Evolutionary conservation across 2,329 filamentous ascomycete genomes (phyloP).

Genomic region (Beauveria medogensis): DNA sequence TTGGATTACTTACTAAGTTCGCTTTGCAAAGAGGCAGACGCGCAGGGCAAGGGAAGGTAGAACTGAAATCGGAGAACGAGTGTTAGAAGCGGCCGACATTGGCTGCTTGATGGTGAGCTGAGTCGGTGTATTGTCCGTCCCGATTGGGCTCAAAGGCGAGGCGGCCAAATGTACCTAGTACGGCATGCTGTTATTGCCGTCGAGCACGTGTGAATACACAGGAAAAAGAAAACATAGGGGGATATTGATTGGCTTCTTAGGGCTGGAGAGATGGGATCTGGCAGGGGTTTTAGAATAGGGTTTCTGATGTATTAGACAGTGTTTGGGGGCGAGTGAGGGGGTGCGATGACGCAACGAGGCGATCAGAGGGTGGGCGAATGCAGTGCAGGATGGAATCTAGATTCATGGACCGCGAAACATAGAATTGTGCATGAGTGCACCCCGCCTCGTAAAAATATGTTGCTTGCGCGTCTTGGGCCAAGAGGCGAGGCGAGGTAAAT

Average conservation of each 20-base stretch:
- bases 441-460: not conserved
- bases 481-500: not conserved
- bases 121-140: too few species aligned
- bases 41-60: too few species aligned
- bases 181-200: not conserved
- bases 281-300: not conserved
- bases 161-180: too few species aligned
- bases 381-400: not conserved
- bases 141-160: too few species aligned
- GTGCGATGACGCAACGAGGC: conserved; percentile 1
- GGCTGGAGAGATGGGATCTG: not conserved
- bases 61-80: not conserved
- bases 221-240: not conserved
- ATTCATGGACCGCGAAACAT: not conserved
- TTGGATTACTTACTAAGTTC: too few species aligned
- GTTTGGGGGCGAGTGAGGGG: not conserved
- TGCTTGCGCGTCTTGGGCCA: conserved; percentile 6
- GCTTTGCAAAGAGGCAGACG: too few species aligned
- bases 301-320: not conserved
- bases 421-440: not conserved
- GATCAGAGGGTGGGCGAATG: not conserved
- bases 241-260: not conserved
- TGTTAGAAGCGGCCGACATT: not conserved
- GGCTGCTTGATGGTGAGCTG: not conserved
- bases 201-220: not conserved